phyloP scores from a whole-genome alignment of 2,329 filamentous ascomycete species.

The Alternaria sp. region DNA sequence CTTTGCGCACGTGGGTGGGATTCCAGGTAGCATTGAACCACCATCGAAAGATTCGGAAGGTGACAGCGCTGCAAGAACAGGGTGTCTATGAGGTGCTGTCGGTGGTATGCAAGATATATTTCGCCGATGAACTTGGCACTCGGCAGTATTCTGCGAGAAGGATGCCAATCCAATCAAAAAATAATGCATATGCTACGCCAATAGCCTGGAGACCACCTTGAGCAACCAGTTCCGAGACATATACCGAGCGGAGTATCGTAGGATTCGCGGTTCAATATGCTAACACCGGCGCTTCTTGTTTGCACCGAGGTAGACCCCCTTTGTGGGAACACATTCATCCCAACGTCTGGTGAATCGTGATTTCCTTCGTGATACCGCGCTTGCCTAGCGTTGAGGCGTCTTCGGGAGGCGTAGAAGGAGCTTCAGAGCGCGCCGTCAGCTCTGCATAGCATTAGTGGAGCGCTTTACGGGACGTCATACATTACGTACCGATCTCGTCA shows the following conservation, averaged over 20 bases:
- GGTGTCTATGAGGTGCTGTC: neutral
- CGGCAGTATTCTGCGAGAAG: neutral
- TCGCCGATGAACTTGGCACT: neutral
- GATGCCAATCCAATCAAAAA: neutral
- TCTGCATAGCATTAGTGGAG: constrained; percentile 11
- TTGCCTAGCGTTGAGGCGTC: constrained; percentile 5
- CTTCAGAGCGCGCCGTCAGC: constrained; percentile 17
- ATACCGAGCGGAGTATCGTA: neutral
- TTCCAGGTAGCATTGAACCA: neutral
- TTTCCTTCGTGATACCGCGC: constrained; percentile 17
- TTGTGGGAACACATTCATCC: neutral
- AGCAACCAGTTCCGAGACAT: neutral
- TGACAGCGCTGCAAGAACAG: constrained; percentile 1
- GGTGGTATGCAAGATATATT: neutral
- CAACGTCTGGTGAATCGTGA: constrained; percentile 23
- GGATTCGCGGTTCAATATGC: neutral
- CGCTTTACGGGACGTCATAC: neutral
- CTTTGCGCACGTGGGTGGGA: neutral
- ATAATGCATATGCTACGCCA: neutral
- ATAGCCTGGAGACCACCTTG: neutral
- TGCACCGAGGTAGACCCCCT: neutral
- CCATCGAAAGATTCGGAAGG: neutral
- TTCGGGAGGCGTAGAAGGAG: constrained; percentile 9
- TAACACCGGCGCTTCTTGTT: neutral
- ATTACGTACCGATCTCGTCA: constrained; percentile 22